Conservation (phyloP, 805 yeast species). For the Candida golubevii region DNA sequence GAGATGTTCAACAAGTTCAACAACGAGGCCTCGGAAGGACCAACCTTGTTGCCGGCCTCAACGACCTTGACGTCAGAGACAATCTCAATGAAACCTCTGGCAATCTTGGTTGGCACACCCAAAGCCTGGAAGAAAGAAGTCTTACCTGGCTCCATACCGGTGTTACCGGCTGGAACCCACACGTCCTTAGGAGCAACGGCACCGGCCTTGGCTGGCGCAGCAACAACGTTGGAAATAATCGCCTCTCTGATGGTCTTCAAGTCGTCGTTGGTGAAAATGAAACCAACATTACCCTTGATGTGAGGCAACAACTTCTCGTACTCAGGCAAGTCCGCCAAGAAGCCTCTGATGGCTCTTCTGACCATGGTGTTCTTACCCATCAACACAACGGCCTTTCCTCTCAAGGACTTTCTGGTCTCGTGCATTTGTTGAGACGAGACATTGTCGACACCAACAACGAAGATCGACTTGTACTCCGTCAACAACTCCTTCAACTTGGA, state of each 20-base stretch:
- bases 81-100: conserved; percentile 99
- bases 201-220: conserved; percentile 99
- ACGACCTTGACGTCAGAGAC: conserved; percentile 95
- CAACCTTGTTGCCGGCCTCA: conserved; percentile 80
- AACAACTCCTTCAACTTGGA: conserved; percentile 89
- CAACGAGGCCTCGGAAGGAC: conserved; percentile 98
- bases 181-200: conserved; percentile 98
- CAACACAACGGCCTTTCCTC: conserved; percentile 91
- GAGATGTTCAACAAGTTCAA: conserved; percentile 99
- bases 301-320: conserved; percentile 91
- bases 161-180: conserved; percentile 98
- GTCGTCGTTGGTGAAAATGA: conserved; percentile 97
- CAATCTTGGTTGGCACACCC: conserved; percentile 99
- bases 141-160: conserved; percentile 99
- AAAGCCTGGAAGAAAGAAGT: conserved; percentile 99
- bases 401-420: conserved; percentile 95
- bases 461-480: conserved; percentile 96
- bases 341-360: conserved; percentile 98
- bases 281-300: conserved; percentile 98
- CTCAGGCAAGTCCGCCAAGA: conserved; percentile 91
- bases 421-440: conserved; percentile 99
- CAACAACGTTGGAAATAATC: conserved; percentile 88
- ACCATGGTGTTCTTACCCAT: conserved; percentile 99
- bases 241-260: conserved; percentile 88
- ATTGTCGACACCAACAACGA: conserved; percentile 99